Base-by-base conservation (phyloP, 495 filamentous ascomycete species). In the Friedmanniomyces simplex region DNA sequence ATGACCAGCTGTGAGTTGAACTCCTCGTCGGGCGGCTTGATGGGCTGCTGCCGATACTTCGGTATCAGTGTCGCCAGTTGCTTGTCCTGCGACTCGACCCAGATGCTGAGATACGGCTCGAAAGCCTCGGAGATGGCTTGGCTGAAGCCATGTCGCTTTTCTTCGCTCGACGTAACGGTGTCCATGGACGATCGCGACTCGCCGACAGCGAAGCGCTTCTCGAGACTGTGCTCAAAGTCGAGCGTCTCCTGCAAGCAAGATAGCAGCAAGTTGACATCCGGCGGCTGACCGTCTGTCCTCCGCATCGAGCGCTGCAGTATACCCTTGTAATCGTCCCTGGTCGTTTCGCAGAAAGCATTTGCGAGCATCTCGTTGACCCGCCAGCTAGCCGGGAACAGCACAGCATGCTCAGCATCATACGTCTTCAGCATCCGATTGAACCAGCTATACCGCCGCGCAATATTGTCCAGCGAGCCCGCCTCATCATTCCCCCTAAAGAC, bases 111-210 rank as follows among this genome's bases (percentile, higher is more conserved):
- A 69, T 97, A 97, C 11, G 93, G 93, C 67, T 97, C 93, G 59
- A 98, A 98, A 1, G 93, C 93, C 56, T 95, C 90, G 0, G 93
- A 98, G 62, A 98, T 96, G 8, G 88, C 85, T 54, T 94, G 90
- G 42, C 89, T 86, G 68, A 96, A 96, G 48, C 82, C 84, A 3
- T 85, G 82, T 2, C 82, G 75, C 62, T 80, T 78, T 32, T 97
- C 91, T 54, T 89, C 86, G 24, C 79, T 75, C 14, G 89, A 95
- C 50, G 84, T 84, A 39, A 96, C 79, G 0, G 91, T 97, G 67
- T 97, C 93, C 36, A 94, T 89, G 37, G 91, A 96, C n/a, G 82
- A 82, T 34, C 91, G 81, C 16, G 88, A 79, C 68, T 77, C 77
- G 49, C 88, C 82, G 67, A 73, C 85, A 1, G 84, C 76, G 70